A percentile compares a stretch with the other conserved stretches of the same genome.
Evolutionary conservation across 1,284 basidiomycete species (phyloP).

Genomic region (Naganishia liquefaciens): DNA sequence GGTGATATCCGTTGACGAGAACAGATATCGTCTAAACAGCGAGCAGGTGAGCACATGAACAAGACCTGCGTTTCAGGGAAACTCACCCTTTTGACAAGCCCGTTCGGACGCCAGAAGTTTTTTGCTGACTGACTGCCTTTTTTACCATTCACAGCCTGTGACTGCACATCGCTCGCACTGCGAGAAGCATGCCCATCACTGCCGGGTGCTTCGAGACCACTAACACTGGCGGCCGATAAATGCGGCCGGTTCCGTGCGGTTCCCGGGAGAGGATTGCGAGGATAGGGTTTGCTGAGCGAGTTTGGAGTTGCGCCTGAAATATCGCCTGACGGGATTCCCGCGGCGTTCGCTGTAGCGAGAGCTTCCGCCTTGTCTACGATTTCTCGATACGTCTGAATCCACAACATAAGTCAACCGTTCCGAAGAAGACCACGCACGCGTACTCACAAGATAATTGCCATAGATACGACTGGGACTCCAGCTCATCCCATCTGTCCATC

Average conservation of each 20-base stretch:
- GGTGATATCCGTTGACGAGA: conserved; percentile 77
- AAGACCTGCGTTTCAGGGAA: neutral
- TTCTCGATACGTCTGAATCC: conserved; percentile 72
- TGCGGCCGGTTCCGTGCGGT: conserved; percentile 17
- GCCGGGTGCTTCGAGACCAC: conserved; percentile 29
- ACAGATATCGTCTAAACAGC: conserved; percentile 80
- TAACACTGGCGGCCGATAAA: conserved; percentile 30
- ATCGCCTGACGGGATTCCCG: conserved; percentile 6
- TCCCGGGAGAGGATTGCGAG: conserved; percentile 23
- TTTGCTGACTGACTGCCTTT: conserved; percentile 63
- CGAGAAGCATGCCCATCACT: conserved; percentile 18
- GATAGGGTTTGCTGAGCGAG: conserved; percentile 1
- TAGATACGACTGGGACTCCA: conserved; percentile 71
- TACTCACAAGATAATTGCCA: conserved; percentile 78
- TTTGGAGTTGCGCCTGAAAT: conserved; percentile 13
- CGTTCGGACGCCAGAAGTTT: conserved; percentile 45
- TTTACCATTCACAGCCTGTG: conserved; percentile 71
- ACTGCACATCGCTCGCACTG: conserved; percentile 41
- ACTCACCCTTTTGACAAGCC: conserved; percentile 90
- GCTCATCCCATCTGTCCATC: conserved; percentile 96
- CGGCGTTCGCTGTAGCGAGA: conserved; percentile 15
- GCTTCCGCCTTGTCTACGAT: conserved; percentile 67
- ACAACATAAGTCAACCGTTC: conserved; percentile 4
- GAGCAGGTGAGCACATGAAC: conserved; percentile 34
- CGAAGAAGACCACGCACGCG: neutral